These are phyloP conservation scores for Trypanosoma cruzi DNA, from an alignment of 208 protist genomes.

Conservation along the genomic window DNA sequence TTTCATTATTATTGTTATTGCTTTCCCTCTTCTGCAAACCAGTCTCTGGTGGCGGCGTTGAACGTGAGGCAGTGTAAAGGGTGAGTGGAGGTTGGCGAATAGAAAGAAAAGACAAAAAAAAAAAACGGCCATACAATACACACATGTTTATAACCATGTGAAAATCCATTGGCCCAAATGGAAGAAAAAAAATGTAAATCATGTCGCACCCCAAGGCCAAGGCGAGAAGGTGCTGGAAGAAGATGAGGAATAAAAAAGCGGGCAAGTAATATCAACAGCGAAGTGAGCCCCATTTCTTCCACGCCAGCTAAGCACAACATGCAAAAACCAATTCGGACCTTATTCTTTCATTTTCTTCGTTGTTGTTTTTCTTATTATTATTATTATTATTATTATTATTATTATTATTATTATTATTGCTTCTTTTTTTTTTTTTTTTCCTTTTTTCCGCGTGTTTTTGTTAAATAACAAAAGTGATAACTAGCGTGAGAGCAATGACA, in stretches of 20 bases:
- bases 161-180: not conserved
- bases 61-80: too few relatives aligned
- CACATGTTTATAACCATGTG: not conserved
- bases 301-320: not conserved
- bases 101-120: not conserved
- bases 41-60: too few relatives aligned
- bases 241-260: not conserved
- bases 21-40: not conserved
- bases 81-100: not conserved
- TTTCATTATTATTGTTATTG: not conserved
- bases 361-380: not conserved
- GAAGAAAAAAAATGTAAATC: not conserved
- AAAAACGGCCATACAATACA: not conserved
- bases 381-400: not conserved
- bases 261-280: not conserved
- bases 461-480: not conserved
- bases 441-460: not conserved
- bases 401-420: not conserved
- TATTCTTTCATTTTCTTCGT: conserved; percentile 3
- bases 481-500: not conserved
- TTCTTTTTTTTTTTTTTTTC: not conserved
- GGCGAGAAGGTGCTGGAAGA: not conserved
- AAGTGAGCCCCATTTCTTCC: not conserved
- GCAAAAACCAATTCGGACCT: not conserved
- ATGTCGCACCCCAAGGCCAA: not conserved